Percentiles rank a stretch among this genome's conserved stretches.
Conservation (phyloP, 2,329 filamentous ascomycete genomes). For the Incumbomyces lentus region DNA sequence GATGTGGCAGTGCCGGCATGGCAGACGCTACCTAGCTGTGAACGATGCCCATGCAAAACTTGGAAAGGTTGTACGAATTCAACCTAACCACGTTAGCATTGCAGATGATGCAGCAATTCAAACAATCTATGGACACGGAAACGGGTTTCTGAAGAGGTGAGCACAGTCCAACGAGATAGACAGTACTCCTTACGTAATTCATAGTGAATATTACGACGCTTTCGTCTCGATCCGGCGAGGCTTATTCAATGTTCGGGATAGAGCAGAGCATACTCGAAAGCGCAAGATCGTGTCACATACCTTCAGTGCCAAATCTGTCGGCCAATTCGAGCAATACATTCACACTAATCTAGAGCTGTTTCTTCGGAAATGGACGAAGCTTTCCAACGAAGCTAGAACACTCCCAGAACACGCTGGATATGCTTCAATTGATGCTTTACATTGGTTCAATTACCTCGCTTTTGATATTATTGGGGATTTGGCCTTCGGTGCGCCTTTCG, state of each 20-base stretch:
- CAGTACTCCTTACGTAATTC: neutral
- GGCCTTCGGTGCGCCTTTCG: conserved; percentile 68
- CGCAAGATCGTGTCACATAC: conserved; percentile 81
- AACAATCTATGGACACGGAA: conserved; percentile 68
- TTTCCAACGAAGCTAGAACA: conserved; percentile 38
- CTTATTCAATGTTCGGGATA: conserved; percentile 80
- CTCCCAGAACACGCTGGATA: conserved; percentile 41
- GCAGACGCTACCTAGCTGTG: conserved; percentile 55
- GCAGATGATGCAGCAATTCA: conserved; percentile 70
- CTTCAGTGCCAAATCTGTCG: conserved; percentile 70
- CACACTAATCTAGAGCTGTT: conserved; percentile 67
- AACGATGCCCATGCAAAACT: conserved; percentile 63
- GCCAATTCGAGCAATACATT: conserved; percentile 83
- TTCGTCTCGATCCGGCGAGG: conserved; percentile 80
- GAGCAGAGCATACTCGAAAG: conserved; percentile 75
- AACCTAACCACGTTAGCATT: conserved; percentile 74
- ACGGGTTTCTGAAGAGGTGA: conserved; percentile 62
- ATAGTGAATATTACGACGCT: conserved; percentile 76
- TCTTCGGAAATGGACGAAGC: conserved; percentile 59
- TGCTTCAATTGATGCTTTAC: conserved; percentile 60
- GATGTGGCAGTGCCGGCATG: conserved; percentile 53
- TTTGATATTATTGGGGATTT: conserved; percentile 51
- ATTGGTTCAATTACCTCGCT: conserved; percentile 68
- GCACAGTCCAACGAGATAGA: conserved; percentile 19
- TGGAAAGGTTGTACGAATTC: conserved; percentile 71